These are phyloP conservation scores for Ogataea polymorpha DNA, from an alignment of 805 yeast genomes.

Conservation along the genomic window DNA sequence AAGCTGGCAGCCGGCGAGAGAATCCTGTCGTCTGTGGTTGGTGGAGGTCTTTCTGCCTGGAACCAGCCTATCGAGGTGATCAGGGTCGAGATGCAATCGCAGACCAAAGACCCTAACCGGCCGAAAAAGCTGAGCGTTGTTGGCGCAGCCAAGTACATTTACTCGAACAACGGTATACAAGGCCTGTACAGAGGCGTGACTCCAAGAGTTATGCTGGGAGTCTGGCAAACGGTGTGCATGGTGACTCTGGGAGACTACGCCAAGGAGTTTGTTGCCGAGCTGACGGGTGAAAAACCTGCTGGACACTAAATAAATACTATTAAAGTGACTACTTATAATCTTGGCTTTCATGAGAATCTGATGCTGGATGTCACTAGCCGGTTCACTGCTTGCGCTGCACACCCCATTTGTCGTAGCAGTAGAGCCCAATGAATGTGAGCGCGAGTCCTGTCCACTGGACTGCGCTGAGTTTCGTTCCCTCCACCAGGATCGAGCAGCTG, in stretches of 20 bases:
- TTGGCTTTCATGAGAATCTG: background rate
- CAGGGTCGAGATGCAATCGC: slow-evolving; percentile 97
- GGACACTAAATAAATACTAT: slow-evolving; percentile 19
- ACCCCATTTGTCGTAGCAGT: slow-evolving; percentile 73
- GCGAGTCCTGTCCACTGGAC: slow-evolving; percentile 50
- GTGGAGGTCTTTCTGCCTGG: slow-evolving; percentile 99
- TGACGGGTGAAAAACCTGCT: slow-evolving; percentile 57
- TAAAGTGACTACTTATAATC: background rate
- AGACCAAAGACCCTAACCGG: slow-evolving; percentile 90
- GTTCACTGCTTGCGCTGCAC: slow-evolving; percentile 24
- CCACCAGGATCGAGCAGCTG: slow-evolving; percentile 61
- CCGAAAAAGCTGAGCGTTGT: slow-evolving; percentile 84
- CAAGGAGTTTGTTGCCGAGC: slow-evolving; percentile 59
- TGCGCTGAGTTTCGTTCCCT: slow-evolving; percentile 41
- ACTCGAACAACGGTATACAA: slow-evolving; percentile 74
- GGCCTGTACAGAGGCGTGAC: slow-evolving; percentile 96
- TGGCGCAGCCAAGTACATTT: slow-evolving; percentile 78
- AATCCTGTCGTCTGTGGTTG: slow-evolving; percentile 79
- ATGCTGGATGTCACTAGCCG: background rate
- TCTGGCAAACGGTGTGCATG: slow-evolving; percentile 99
- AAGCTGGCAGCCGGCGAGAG: slow-evolving; percentile 75
- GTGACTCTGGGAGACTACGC: slow-evolving; percentile 97
- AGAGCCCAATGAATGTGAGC: slow-evolving; percentile 58
- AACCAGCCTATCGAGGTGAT: slow-evolving; percentile 98
- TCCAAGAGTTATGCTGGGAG: slow-evolving; percentile 93